These are phyloP conservation scores for Cruciata laevipes DNA, from an alignment of 257 asterid genomes.

Conservation along the genomic window DNA sequence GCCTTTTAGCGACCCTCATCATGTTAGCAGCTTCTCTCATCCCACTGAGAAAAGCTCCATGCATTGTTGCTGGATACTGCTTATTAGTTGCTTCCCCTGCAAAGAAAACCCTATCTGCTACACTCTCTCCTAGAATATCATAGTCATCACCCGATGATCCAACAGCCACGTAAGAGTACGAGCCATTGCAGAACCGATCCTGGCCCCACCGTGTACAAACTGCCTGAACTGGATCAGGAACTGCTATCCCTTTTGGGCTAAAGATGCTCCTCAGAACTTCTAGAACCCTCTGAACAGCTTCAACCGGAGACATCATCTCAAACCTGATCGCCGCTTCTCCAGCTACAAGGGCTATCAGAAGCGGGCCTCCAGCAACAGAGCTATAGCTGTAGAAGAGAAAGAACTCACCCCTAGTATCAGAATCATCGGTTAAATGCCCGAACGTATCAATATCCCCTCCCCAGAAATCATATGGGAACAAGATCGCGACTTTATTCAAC, in stretches of 20 bases:
- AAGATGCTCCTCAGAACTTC: constrained; percentile 85
- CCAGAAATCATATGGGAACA: constrained; percentile 97
- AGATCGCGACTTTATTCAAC: constrained; percentile 83
- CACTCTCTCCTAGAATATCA: constrained; percentile 82
- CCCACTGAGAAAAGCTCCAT: constrained; percentile 95
- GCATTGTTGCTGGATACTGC: constrained; percentile 99
- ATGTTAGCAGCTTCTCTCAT: constrained; percentile 98
- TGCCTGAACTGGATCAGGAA: constrained; percentile 88
- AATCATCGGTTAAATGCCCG: constrained; percentile 87
- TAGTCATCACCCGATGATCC: constrained; percentile 98
- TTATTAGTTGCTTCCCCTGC: constrained; percentile 99
- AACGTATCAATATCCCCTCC: constrained; percentile 98
- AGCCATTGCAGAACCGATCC: constrained; percentile 80
- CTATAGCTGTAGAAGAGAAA: constrained; percentile 84
- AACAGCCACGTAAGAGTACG: constrained; percentile 89
- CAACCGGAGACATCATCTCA: constrained; percentile 75
- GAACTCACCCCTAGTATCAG: constrained; percentile 88
- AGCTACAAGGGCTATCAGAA: constrained; percentile 90
- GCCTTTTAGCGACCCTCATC: constrained; percentile 54
- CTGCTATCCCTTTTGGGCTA: constrained; percentile 95
- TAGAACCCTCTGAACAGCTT: constrained; percentile 64
- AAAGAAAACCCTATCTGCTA: constrained; percentile 73
- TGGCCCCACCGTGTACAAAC: constrained; percentile 99
- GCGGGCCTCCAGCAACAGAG: constrained; percentile 95
- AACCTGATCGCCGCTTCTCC: constrained; percentile 93